Conservation (phyloP, 2,329 filamentous ascomycete genomes). For the Diaporthe amygdali region DNA sequence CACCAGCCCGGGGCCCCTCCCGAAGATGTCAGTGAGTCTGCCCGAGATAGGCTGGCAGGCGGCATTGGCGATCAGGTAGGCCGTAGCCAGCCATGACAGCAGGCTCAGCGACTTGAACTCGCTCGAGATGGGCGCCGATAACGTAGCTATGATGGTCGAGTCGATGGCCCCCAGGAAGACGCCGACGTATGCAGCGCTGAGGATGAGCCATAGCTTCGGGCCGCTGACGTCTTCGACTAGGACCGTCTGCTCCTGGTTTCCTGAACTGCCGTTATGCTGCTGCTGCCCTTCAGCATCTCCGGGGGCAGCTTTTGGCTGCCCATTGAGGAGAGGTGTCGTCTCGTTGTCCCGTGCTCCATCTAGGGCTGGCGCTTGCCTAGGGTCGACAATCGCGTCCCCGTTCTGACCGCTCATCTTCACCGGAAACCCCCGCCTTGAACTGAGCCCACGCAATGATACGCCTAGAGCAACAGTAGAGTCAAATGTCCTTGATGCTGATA, state of each 20-base stretch:
- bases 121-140: conserved; percentile 82
- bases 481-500: neutral
- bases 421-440: neutral
- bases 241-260: conserved; percentile 51
- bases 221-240: conserved; percentile 55
- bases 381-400: conserved; percentile 16
- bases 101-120: conserved; percentile 82
- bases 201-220: conserved; percentile 56
- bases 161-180: conserved; percentile 73
- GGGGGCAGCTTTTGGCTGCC: neutral
- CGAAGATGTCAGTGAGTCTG: conserved; percentile 87
- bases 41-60: conserved; percentile 86
- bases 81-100: conserved; percentile 86
- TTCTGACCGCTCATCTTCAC: conserved; percentile 7
- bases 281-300: neutral
- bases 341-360: conserved; percentile 15
- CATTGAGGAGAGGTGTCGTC: conserved; percentile 27
- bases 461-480: neutral
- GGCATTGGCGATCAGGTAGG: conserved; percentile 87
- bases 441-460: neutral
- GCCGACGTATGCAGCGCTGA: conserved; percentile 62
- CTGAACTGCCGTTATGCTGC: conserved; percentile 12
- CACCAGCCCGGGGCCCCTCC: conserved; percentile 76
- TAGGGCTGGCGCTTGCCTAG: conserved; percentile 14
- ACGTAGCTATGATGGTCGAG: conserved; percentile 83